These are phyloP conservation scores for Limtongia smithiae DNA, from an alignment of 805 yeast species.

Conservation along the genomic window DNA sequence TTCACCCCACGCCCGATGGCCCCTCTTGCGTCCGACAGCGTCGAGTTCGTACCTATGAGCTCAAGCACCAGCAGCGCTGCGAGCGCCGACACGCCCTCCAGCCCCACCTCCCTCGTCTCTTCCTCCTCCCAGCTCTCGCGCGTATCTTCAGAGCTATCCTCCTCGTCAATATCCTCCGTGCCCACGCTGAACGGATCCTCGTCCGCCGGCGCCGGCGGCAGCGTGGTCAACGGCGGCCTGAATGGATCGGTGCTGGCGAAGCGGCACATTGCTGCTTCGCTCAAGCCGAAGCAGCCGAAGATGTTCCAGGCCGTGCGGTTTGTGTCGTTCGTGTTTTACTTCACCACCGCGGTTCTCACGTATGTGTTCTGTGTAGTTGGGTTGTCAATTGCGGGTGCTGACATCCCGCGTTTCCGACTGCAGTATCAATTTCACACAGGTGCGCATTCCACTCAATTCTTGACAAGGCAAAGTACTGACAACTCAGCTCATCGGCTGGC, in stretches of 20 bases:
- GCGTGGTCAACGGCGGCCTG: not conserved
- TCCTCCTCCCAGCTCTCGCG: no score
- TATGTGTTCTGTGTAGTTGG: conserved; percentile 1
- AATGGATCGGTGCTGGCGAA: not conserved
- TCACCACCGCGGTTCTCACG: conserved; percentile 23
- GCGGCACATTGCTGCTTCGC: conserved; percentile 1
- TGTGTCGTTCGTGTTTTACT: conserved; percentile 15
- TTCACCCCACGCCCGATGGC: no score
- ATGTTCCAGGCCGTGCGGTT: conserved; percentile 17
- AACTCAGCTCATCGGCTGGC: conserved; percentile 32
- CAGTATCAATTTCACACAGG: conserved; percentile 27
- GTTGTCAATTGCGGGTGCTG: not conserved
- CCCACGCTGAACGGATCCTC: no score
- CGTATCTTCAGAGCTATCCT: no score
- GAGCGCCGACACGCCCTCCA: no score
- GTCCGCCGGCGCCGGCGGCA: not conserved
- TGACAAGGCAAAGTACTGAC: conserved; percentile 1
- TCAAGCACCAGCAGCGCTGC: no score
- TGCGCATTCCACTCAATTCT: not conserved
- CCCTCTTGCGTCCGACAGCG: no score
- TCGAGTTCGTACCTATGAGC: no score
- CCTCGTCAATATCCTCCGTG: no score
- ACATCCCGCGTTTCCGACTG: not conserved
- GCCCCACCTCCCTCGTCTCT: no score
- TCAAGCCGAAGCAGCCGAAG: conserved; percentile 14